These are phyloP conservation scores for Eustoma russellianum DNA, from an alignment of 257 asterid genomes.

Conservation along the genomic window DNA sequence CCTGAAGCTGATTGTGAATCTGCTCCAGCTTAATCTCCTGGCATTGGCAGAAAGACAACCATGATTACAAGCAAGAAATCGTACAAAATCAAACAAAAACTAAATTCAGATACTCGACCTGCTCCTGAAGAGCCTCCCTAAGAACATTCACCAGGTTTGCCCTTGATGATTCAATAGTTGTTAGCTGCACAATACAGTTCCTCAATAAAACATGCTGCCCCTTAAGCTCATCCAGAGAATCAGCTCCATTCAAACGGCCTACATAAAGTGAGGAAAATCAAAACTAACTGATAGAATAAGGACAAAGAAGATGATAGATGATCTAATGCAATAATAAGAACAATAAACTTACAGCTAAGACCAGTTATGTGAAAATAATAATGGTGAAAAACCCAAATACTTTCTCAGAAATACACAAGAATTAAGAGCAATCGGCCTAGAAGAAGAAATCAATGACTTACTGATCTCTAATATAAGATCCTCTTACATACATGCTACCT, in stretches of 20 bases:
- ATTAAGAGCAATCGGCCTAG: too few species aligned
- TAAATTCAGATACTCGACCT: constrained; percentile 36
- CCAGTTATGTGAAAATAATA: too few species aligned
- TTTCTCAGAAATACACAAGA: too few species aligned
- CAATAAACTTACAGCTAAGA: too few species aligned
- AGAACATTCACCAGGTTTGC: constrained; percentile 59
- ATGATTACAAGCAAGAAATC: constrained; percentile 11
- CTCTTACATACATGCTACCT: too few species aligned
- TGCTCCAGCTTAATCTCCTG: constrained; percentile 77
- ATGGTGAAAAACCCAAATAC: too few species aligned
- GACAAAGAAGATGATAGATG: neutral
- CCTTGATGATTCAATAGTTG: constrained; percentile 55
- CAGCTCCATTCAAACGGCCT: constrained; percentile 33
- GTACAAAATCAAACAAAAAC: neutral
- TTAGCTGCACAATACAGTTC: constrained; percentile 65
- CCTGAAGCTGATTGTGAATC: constrained; percentile 81
- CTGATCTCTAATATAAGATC: too few species aligned
- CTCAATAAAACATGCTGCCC: constrained; percentile 56
- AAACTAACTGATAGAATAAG: neutral
- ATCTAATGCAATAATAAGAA: too few species aligned
- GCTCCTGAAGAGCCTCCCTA: constrained; percentile 76
- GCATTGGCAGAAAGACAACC: constrained; percentile 7
- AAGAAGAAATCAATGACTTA: too few species aligned
- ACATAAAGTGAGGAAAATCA: neutral
- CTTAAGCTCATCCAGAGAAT: constrained; percentile 53